Evolutionary conservation across 176 grass and related monocot species (phyloP).

Genomic region (Triticum aestivum): IWGSC_CS_RefSeq_v2.1 NC_057797.1:697440494-697440993

Average conservation of each 20-base stretch:
- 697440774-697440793: conserved; percentile 18
- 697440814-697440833: conserved; percentile 10
- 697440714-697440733: conserved; percentile 25
- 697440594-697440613: background rate
- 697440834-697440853: background rate
- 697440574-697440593: background rate
- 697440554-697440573: background rate
- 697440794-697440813: background rate
- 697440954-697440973: background rate
- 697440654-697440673: background rate
- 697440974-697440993: background rate
- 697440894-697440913: background rate
- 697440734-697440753: conserved; percentile 5
- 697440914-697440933: background rate
- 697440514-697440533: background rate
- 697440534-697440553: background rate
- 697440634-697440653: background rate
- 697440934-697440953: background rate
- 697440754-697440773: conserved; percentile 23
- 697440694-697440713: conserved; percentile 18
- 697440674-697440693: background rate
- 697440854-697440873: background rate
- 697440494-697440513: background rate
- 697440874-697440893: background rate
- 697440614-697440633: background rate